Conservation (phyloP, 257 asterid species). For the Solanum okadae region DNA sequence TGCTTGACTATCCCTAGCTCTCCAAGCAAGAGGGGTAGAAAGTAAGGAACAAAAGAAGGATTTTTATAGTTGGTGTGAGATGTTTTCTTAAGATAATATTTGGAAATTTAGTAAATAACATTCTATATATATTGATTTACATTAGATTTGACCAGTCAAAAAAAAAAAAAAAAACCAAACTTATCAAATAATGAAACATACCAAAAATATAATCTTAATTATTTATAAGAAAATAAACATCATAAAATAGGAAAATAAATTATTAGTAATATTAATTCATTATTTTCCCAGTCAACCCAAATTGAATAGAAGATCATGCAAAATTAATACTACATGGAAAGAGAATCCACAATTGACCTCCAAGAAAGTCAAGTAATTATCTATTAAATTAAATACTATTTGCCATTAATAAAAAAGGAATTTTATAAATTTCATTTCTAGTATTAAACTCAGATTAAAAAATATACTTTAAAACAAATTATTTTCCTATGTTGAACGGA, state of each 20-base stretch:
- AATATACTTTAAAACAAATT: too few species aligned
- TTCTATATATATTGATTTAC: neutral
- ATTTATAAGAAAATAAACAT: neutral
- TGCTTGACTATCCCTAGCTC: too few species aligned
- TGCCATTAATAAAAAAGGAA: too few species aligned
- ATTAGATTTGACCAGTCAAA: neutral
- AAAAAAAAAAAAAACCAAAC: neutral
- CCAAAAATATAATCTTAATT: neutral
- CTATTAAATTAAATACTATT: neutral
- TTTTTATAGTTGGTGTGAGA: neutral
- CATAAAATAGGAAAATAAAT: neutral
- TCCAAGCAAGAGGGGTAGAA: too few species aligned
- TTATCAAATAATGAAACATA: neutral
- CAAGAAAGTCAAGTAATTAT: neutral
- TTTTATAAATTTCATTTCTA: neutral
- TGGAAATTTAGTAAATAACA: neutral
- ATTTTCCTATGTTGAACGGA: neutral
- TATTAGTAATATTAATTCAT: neutral
- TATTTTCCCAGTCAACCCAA: neutral
- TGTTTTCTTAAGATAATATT: neutral
- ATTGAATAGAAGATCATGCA: neutral
- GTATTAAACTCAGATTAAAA: neutral
- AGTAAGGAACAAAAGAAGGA: neutral
- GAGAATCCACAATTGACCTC: neutral
- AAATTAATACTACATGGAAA: neutral